A percentile compares a stretch with the other conserved stretches of the same genome.
phyloP scores from a whole-genome alignment of 768 basidiomycete genomes.

The Lentinula edodes region DNA sequence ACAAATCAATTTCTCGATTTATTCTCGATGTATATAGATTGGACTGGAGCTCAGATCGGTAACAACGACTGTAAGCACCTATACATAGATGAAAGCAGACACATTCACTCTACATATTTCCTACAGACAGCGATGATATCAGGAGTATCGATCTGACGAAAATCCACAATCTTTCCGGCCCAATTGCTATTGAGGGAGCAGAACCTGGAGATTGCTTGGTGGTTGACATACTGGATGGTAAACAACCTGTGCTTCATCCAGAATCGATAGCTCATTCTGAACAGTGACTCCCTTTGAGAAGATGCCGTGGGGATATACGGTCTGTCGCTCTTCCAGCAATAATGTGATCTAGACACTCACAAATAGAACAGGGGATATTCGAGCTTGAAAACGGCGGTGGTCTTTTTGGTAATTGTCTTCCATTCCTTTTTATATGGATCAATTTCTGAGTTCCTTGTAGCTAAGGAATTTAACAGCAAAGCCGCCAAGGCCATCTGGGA shows the following conservation, averaged over 20 bases:
- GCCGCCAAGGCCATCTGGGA: constrained; percentile 83
- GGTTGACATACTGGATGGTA: constrained; percentile 76
- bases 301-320: constrained; percentile 79
- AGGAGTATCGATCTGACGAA: constrained; percentile 58
- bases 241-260: constrained; percentile 2
- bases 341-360: background rate
- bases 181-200: constrained; percentile 68
- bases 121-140: constrained; percentile 59
- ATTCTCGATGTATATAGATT: constrained; percentile 35
- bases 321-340: constrained; percentile 23
- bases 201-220: constrained; percentile 77
- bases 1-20: background rate
- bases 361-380: constrained; percentile 54
- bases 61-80: constrained; percentile 58
- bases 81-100: background rate
- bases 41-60: constrained; percentile 77
- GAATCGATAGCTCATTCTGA: background rate
- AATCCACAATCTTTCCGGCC: constrained; percentile 74
- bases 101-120: background rate
- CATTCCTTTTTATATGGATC: background rate
- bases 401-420: constrained; percentile 44
- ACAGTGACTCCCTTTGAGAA: constrained; percentile 62
- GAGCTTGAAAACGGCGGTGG: constrained; percentile 71
- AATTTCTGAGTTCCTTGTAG: constrained; percentile 20
- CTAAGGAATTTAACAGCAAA: constrained; percentile 61